Evolutionary conservation across 306 rosid species (phyloP).

Genomic region (Vicia villosa): DNA sequence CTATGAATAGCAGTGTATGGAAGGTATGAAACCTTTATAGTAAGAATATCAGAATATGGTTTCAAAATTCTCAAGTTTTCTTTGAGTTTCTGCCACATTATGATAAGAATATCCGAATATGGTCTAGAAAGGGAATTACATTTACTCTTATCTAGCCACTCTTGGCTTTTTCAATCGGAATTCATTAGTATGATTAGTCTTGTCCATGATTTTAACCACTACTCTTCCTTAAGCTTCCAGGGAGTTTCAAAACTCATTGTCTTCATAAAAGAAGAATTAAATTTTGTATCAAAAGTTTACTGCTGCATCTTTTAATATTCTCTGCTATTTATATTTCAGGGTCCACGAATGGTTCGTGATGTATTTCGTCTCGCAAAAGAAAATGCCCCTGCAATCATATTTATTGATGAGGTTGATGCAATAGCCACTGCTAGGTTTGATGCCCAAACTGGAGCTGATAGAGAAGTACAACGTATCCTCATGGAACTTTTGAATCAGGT

Average conservation of each 20-base stretch:
- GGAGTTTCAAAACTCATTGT: slow-evolving; percentile 11
- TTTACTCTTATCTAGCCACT: neutral
- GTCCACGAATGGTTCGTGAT: too few species aligned
- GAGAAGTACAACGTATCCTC: slow-evolving; percentile 99
- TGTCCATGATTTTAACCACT: neutral
- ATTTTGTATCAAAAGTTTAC: neutral
- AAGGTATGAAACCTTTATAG: neutral
- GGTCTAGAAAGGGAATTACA: neutral
- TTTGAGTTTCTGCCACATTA: neutral
- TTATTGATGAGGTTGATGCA: slow-evolving; percentile 99
- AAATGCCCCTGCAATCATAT: slow-evolving; percentile 99
- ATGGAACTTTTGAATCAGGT: slow-evolving; percentile 99
- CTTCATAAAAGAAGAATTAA: neutral
- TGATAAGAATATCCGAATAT: too few species aligned
- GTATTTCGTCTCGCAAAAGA: slow-evolving; percentile 99
- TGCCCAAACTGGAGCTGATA: slow-evolving; percentile 99
- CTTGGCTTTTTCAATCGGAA: too few species aligned
- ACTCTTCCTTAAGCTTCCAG: neutral
- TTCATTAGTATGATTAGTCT: neutral
- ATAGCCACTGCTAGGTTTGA: slow-evolving; percentile 99
- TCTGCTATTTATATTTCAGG: slow-evolving; percentile 49
- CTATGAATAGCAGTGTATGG: neutral
- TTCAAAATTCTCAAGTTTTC: neutral
- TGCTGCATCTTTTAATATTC: slow-evolving; percentile 4
- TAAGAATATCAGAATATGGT: neutral